Conservation (phyloP, 495 filamentous ascomycete genomes). For the Aspergillus olivimuriae region DNA sequence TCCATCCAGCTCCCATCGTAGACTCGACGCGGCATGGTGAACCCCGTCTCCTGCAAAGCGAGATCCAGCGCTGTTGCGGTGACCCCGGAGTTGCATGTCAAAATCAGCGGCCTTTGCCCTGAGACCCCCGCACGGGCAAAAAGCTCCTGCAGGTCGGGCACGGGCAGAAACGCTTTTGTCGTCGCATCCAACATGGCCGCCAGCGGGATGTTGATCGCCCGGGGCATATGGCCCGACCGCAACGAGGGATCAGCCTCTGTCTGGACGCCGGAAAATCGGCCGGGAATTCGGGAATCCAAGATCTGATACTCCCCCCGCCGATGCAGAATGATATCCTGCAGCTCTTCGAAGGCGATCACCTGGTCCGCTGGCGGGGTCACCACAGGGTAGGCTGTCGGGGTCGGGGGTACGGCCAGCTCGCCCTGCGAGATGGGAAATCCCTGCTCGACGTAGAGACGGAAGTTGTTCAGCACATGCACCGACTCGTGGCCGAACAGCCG, state of each 20-base stretch:
- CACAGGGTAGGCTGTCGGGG: too few relatives aligned
- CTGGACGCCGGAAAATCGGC: slow-evolving; percentile 15
- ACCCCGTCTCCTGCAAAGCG: slow-evolving; percentile 17
- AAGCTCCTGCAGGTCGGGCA: slow-evolving; percentile 7
- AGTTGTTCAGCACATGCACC: slow-evolving; percentile 30
- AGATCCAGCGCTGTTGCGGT: slow-evolving; percentile 26
- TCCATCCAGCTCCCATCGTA: slow-evolving; percentile 37
- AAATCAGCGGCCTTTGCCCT: slow-evolving; percentile 8
- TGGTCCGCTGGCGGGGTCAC: too few relatives aligned
- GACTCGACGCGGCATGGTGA: slow-evolving; percentile 1
- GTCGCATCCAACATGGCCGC: slow-evolving; percentile 12
- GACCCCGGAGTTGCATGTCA: slow-evolving; percentile 30
- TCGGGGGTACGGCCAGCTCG: too few relatives aligned
- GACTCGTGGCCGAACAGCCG: slow-evolving; percentile 19
- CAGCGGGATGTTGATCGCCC: slow-evolving; percentile 24
- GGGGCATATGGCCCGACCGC: slow-evolving; percentile 26
- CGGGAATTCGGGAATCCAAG: slow-evolving; percentile 16
- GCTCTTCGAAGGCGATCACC: slow-evolving; percentile 19
- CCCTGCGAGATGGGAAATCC: slow-evolving; percentile 14
- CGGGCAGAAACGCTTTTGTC: neutral
- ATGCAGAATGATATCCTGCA: slow-evolving; percentile 3
- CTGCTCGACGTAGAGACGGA: slow-evolving; percentile 15
- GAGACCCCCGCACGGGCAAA: slow-evolving; percentile 18
- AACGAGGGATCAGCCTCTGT: slow-evolving; percentile 5
- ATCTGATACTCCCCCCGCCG: slow-evolving; percentile 7